These are phyloP conservation scores for Fusarium xylarioides DNA, from an alignment of 2,329 filamentous ascomycete species.

Conservation along the genomic window DNA sequence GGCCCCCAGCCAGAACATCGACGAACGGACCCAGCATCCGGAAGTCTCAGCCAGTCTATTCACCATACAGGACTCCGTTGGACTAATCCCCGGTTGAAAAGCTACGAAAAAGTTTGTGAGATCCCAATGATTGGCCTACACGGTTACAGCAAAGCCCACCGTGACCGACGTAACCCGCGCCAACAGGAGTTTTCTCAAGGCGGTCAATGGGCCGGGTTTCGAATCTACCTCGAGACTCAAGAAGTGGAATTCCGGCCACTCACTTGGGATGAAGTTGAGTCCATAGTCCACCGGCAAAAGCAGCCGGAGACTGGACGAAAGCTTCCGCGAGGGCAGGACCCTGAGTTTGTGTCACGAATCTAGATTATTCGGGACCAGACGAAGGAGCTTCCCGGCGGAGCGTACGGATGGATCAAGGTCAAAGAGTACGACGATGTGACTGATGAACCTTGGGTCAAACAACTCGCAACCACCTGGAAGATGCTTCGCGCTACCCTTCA, in stretches of 20 bases:
- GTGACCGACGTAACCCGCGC: neutral
- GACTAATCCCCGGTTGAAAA: neutral
- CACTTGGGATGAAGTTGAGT: neutral
- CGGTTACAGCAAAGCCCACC: neutral
- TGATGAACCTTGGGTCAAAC: neutral
- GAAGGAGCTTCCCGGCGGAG: neutral
- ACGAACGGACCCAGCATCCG: fast-evolving
- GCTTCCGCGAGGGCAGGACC: fast-evolving
- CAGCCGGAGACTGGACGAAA: neutral
- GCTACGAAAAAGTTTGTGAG: fast-evolving
- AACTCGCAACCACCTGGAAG: neutral
- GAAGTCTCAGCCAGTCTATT: fast-evolving
- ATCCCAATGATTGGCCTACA: neutral
- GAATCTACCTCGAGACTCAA: fast-evolving
- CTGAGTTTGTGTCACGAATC: neutral
- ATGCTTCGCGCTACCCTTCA: neutral
- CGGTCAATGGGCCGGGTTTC: neutral
- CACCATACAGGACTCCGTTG: neutral
- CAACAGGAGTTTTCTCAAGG: neutral
- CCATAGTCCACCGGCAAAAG: neutral
- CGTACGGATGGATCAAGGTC: neutral
- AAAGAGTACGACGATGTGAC: neutral
- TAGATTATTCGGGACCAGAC: neutral
- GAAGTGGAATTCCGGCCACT: neutral
- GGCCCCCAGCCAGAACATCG: neutral